Conservation (phyloP, 2,329 filamentous ascomycete species). For the Sclerotinia spermophila region DNA sequence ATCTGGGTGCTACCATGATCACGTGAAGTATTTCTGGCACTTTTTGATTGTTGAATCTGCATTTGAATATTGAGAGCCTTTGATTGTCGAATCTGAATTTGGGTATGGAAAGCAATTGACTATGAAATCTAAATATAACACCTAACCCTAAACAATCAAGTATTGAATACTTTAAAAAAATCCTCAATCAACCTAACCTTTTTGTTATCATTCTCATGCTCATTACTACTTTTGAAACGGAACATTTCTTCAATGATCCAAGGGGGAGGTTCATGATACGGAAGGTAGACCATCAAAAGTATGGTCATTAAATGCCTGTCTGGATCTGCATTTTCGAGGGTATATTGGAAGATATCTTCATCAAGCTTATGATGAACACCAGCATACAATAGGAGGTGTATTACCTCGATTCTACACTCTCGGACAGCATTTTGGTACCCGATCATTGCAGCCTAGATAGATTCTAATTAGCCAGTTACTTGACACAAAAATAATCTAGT, state of each 20-base stretch:
- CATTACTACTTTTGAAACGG: constrained; percentile 1
- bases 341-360: constrained; percentile 14
- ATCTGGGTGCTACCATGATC: not conserved
- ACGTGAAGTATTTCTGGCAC: not conserved
- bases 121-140: not conserved
- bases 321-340: not conserved
- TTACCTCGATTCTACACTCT: constrained; percentile 25
- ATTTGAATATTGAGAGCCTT: not conserved
- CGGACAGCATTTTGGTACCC: constrained; percentile 30
- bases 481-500: not conserved
- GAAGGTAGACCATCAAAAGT: not conserved
- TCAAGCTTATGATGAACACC: constrained; percentile 25
- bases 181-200: constrained; percentile 5
- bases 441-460: constrained; percentile 26
- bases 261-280: not conserved
- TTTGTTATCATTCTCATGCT: not conserved
- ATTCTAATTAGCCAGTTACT: constrained; percentile 3
- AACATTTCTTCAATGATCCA: not conserved
- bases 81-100: not conserved
- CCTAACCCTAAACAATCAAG: not conserved
- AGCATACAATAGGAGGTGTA: constrained; percentile 26
- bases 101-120: not conserved
- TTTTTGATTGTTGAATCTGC: not conserved
- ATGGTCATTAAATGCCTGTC: not conserved
- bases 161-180: not conserved